These are phyloP conservation scores for bread wheat (Triticum aestivum) DNA, from an alignment of 176 grass and related monocot species.

Conservation along the genomic window IWGSC_CS_RefSeq_v2.1 NC_057798.1:650342451-650342950, in stretches of 20 bases:
- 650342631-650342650: background rate
- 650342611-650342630: background rate
- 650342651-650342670: background rate
- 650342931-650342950: conserved; percentile 49
- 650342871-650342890: background rate
- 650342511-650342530: conserved; percentile 32
- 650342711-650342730: background rate
- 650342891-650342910: conserved; percentile 38
- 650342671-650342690: background rate
- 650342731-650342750: background rate
- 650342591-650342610: no score
- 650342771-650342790: background rate
- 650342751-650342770: background rate
- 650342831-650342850: background rate
- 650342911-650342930: conserved; percentile 41
- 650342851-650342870: background rate
- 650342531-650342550: conserved; percentile 35
- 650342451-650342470: conserved; percentile 29
- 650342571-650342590: conserved; percentile 38
- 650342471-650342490: conserved; percentile 44
- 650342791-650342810: background rate
- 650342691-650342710: background rate
- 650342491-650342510: conserved; percentile 34
- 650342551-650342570: conserved; percentile 46
- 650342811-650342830: background rate